phyloP scores from a whole-genome alignment of 345 rosid genomes.

The Geranium rotundifolium region DNA sequence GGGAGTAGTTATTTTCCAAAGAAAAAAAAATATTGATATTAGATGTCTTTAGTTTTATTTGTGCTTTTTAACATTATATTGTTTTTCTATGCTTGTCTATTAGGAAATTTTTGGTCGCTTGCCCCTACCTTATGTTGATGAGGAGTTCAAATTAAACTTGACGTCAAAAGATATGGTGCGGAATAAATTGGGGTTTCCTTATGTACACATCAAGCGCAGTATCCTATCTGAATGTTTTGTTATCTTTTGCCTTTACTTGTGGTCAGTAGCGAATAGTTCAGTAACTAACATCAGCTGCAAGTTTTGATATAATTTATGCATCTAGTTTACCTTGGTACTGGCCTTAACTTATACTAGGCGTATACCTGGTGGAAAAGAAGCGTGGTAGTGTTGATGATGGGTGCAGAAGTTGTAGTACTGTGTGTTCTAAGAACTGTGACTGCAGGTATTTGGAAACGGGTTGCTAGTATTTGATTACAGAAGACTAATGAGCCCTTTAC shows the following conservation, averaged over 20 bases:
- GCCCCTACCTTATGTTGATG: constrained; percentile 71
- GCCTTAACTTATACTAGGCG: constrained; percentile 56
- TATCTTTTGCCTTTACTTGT: neutral
- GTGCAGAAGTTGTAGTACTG: constrained; percentile 67
- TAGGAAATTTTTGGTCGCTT: constrained; percentile 67
- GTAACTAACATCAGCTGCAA: no score
- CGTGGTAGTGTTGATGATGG: constrained; percentile 61
- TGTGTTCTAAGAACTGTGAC: constrained; percentile 66
- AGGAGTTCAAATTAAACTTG: constrained; percentile 75
- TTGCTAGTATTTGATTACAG: neutral
- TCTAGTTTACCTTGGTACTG: neutral
- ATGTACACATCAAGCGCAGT: constrained; percentile 87
- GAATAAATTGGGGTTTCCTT: constrained; percentile 60
- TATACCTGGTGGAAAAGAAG: constrained; percentile 74
- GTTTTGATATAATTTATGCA: neutral
- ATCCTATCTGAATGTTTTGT: constrained; percentile 38
- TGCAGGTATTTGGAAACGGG: constrained; percentile 49
- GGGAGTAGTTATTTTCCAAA: no score
- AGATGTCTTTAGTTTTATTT: no score
- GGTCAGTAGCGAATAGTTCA: neutral
- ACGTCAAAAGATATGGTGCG: constrained; percentile 45
- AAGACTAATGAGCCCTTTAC: neutral
- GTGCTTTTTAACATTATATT: constrained; percentile 6
- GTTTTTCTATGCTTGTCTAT: constrained; percentile 9
- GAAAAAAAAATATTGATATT: no score